Conservation (phyloP, 1,284 basidiomycete genomes). For the Moesziomyces antarcticus region DNA sequence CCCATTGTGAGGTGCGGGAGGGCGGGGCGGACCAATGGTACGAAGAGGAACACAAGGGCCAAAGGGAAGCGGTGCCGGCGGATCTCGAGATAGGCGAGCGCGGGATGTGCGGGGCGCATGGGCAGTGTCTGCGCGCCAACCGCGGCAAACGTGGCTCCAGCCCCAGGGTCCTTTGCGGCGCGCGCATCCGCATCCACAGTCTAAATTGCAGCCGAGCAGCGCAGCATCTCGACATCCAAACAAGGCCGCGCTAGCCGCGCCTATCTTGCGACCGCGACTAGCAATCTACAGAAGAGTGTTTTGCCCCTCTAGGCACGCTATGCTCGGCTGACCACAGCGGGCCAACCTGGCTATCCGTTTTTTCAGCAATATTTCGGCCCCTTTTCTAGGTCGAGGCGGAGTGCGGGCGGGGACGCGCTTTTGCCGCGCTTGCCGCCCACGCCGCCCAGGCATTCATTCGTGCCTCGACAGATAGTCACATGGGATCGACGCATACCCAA, state of each 20-base stretch:
- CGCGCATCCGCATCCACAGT: background rate
- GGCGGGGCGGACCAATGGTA: no score
- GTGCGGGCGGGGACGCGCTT: no score
- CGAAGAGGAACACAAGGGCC: no score
- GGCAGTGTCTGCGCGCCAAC: slow-evolving; percentile 9
- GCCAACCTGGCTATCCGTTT: background rate
- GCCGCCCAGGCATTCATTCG: background rate
- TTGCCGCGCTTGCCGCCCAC: background rate
- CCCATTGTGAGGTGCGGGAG: no score
- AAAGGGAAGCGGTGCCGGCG: slow-evolving; percentile 6
- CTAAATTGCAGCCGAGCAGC: background rate
- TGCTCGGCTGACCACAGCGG: background rate
- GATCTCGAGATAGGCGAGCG: background rate
- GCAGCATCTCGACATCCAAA: background rate
- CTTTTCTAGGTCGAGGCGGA: no score
- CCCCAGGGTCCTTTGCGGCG: no score
- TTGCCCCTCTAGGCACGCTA: background rate
- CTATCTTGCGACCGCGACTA: background rate
- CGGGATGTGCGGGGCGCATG: background rate
- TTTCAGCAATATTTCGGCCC: background rate
- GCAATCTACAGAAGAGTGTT: background rate
- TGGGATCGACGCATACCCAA: no score
- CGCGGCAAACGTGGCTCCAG: background rate
- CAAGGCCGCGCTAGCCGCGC: background rate
- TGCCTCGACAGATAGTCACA: no score